These are phyloP conservation scores for Coemansia brasiliensis DNA, from an alignment of 192 early-diverging fungal genomes.

Conservation along the genomic window DNA sequence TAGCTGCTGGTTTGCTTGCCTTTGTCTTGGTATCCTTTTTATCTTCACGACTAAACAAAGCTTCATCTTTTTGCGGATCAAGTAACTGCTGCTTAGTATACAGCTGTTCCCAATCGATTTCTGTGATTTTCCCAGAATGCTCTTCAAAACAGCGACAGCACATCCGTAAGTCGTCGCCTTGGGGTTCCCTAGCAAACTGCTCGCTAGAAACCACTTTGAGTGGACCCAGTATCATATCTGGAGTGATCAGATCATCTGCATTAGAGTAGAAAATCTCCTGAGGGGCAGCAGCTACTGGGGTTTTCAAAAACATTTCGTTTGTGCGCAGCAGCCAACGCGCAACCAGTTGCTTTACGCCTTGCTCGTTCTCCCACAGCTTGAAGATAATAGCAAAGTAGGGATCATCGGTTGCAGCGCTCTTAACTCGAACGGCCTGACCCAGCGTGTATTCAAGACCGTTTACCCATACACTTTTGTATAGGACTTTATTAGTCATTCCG, in stretches of 20 bases:
- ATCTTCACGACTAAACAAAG: slow-evolving; percentile 22
- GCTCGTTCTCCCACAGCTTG: slow-evolving; percentile 61
- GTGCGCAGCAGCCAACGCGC: slow-evolving; percentile 61
- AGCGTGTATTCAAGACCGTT: slow-evolving; percentile 48
- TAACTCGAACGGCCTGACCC: slow-evolving; percentile 38
- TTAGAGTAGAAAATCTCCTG: slow-evolving; percentile 54
- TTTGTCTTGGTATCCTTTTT: slow-evolving; percentile 16
- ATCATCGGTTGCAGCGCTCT: slow-evolving; percentile 40
- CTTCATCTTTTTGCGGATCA: slow-evolving; percentile 13
- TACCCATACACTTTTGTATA: slow-evolving; percentile 45
- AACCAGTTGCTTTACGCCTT: slow-evolving; percentile 44
- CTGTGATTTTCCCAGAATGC: slow-evolving; percentile 33
- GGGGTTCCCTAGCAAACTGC: background rate
- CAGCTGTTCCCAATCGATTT: slow-evolving; percentile 51
- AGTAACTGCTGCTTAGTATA: slow-evolving; percentile 21
- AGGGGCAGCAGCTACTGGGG: slow-evolving; percentile 14
- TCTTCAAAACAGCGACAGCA: slow-evolving; percentile 45
- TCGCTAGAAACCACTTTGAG: slow-evolving; percentile 31
- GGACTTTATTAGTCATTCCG: slow-evolving; percentile 57
- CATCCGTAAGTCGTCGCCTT: background rate
- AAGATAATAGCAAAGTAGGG: slow-evolving; percentile 57
- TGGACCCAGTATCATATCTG: slow-evolving; percentile 36
- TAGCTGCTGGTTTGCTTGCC: slow-evolving; percentile 12
- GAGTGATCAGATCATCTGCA: slow-evolving; percentile 46
- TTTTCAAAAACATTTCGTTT: slow-evolving; percentile 24